A percentile compares a stretch with the other conserved stretches of the same genome.
Evolutionary conservation across 768 basidiomycete species (phyloP).

Genomic region (Suillus spraguei): DNA sequence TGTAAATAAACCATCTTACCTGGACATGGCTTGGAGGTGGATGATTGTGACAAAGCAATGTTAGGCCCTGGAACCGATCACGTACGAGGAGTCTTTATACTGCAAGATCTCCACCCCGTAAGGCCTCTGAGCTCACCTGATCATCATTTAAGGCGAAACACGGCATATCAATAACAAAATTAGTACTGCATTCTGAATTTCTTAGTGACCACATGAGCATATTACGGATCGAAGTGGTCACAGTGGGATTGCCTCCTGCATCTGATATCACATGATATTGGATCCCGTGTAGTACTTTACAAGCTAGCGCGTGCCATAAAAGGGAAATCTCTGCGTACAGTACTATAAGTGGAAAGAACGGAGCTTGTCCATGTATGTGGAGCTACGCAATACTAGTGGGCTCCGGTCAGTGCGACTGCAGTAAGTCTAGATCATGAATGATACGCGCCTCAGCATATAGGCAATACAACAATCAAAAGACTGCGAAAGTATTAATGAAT

Average conservation of each 20-base stretch:
- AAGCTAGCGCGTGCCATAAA: background rate
- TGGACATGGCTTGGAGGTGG: background rate
- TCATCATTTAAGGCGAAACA: background rate
- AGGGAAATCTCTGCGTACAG: background rate
- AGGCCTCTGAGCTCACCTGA: background rate
- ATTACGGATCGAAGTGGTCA: background rate
- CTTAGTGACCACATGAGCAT: slow-evolving; percentile 2
- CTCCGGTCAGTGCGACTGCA: background rate
- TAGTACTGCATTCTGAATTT: background rate
- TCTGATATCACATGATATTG: background rate
- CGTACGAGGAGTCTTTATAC: background rate
- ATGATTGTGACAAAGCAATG: background rate
- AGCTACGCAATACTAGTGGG: background rate
- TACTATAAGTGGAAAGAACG: background rate
- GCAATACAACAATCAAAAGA: background rate
- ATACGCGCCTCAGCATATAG: background rate
- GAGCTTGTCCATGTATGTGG: background rate
- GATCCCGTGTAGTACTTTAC: background rate
- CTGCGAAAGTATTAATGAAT: background rate
- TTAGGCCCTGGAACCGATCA: background rate
- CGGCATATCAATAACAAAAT: background rate
- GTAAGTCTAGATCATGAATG: background rate
- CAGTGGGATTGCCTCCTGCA: background rate
- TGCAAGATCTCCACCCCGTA: background rate
- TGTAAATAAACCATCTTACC: slow-evolving; percentile 2